phyloP scores from a whole-genome alignment of 148 eudicot species.

The Agrostemma githago region DNA sequence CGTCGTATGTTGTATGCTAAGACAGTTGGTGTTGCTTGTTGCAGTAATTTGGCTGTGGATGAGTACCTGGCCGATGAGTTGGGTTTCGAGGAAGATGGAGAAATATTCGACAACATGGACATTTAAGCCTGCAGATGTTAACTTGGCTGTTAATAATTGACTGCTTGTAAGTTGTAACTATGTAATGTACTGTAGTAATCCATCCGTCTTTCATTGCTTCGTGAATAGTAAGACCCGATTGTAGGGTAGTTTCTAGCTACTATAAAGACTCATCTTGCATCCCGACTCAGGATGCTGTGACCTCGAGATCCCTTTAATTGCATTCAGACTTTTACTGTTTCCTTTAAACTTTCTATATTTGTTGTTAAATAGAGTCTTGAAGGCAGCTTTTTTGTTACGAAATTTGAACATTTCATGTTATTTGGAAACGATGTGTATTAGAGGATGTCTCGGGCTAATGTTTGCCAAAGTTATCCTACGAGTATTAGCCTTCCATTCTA shows the following conservation, averaged over 20 bases:
- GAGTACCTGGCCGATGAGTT: slow-evolving; percentile 47
- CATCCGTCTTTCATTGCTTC: neutral
- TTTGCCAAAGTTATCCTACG: too few relatives aligned
- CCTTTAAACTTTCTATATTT: neutral
- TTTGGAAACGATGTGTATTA: too few relatives aligned
- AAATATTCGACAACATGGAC: slow-evolving; percentile 90
- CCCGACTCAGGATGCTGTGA: slow-evolving; percentile 28
- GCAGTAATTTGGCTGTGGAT: slow-evolving; percentile 84
- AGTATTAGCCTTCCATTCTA: too few relatives aligned
- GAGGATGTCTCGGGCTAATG: too few relatives aligned
- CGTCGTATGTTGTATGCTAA: neutral
- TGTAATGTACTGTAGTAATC: slow-evolving; percentile 17
- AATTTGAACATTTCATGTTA: too few relatives aligned
- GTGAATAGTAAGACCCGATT: neutral
- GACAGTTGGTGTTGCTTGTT: slow-evolving; percentile 6
- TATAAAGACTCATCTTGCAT: slow-evolving; percentile 16
- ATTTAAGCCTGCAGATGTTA: slow-evolving; percentile 33
- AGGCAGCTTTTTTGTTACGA: too few relatives aligned
- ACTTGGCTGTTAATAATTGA: slow-evolving; percentile 17
- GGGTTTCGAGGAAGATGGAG: slow-evolving; percentile 56
- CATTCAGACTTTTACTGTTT: slow-evolving; percentile 1
- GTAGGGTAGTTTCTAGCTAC: slow-evolving; percentile 11
- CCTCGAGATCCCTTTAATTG: slow-evolving; percentile 26
- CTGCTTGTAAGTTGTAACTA: slow-evolving; percentile 21
- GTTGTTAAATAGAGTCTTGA: neutral